Conservation (phyloP, 2,329 filamentous ascomycete genomes). For the Penicillium vulpinum region DNA sequence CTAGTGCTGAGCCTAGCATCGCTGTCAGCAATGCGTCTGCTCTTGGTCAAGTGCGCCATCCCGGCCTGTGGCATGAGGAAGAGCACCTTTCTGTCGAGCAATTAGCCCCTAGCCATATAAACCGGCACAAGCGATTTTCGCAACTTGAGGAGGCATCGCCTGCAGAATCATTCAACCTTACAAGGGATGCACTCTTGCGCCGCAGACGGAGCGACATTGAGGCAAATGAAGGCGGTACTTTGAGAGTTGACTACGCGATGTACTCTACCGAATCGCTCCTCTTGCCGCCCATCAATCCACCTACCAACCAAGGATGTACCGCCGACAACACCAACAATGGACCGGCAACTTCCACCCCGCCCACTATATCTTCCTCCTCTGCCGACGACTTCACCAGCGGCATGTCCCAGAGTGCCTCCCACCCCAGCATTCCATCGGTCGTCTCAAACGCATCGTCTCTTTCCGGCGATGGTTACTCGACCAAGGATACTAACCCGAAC, state of each 20-base stretch:
- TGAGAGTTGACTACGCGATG: constrained; percentile 27
- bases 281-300: constrained; percentile 17
- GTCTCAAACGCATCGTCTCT: constrained; percentile 49
- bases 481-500: constrained; percentile 30
- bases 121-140: constrained; percentile 41
- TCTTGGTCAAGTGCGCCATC: constrained; percentile 43
- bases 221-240: constrained; percentile 15
- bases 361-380: constrained; percentile 50
- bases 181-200: constrained; percentile 37
- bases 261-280: constrained; percentile 25
- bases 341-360: constrained; percentile 40
- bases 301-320: constrained; percentile 15
- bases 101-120: constrained; percentile 19
- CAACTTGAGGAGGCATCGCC: constrained; percentile 34
- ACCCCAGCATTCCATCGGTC: constrained; percentile 50
- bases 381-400: constrained; percentile 48
- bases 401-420: constrained; percentile 50
- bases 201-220: constrained; percentile 33
- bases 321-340: constrained; percentile 25
- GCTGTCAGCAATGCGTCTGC: constrained; percentile 48
- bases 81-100: constrained; percentile 14
- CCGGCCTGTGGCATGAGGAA: constrained; percentile 37
- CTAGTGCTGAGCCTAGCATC: constrained; percentile 45
- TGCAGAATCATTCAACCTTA: constrained; percentile 37
- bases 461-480: constrained; percentile 39